phyloP scores from a whole-genome alignment of 129 eudicot species.

The Tanacetum coccineum region DNA sequence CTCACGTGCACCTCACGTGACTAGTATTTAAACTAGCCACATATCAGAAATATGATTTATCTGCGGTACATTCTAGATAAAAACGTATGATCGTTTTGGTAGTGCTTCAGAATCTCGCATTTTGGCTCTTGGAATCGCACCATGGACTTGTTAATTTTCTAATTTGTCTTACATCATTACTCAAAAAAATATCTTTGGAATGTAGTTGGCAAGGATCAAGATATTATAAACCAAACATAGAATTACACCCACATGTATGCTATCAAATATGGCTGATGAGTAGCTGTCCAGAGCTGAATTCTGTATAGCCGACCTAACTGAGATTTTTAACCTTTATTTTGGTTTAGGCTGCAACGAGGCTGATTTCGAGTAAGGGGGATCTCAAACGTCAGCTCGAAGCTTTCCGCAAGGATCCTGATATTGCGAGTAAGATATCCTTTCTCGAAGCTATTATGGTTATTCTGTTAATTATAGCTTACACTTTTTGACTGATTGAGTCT shows the following conservation, averaged over 20 bases:
- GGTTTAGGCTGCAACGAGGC: slow-evolving; percentile 87
- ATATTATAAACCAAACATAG: not conserved
- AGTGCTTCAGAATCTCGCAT: slow-evolving; percentile 15
- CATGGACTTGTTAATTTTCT: slow-evolving; percentile 10
- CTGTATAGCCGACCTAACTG: slow-evolving; percentile 10
- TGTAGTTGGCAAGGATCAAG: slow-evolving; percentile 6
- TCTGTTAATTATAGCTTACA: not conserved
- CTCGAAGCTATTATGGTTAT: slow-evolving; percentile 5
- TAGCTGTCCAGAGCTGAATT: slow-evolving; percentile 5
- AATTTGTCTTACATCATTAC: slow-evolving; percentile 6
- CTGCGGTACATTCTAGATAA: not conserved
- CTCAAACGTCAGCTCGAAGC: slow-evolving; percentile 69
- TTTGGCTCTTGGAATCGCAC: slow-evolving; percentile 6
- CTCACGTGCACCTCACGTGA: too few species aligned
- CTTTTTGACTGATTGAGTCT: slow-evolving; percentile 8
- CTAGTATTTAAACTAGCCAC: too few species aligned
- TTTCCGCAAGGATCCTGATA: slow-evolving; percentile 67
- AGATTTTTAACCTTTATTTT: slow-evolving; percentile 11
- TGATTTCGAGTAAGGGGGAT: slow-evolving; percentile 62
- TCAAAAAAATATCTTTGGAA: not conserved
- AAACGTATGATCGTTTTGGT: slow-evolving; percentile 4
- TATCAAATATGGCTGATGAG: slow-evolving; percentile 8
- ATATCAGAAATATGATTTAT: too few species aligned
- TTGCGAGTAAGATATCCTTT: slow-evolving; percentile 57
- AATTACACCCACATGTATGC: slow-evolving; percentile 9